These are phyloP conservation scores for Chytriomyces confervae DNA, from an alignment of 192 early-diverging fungal genomes.

Conservation along the genomic window DNA sequence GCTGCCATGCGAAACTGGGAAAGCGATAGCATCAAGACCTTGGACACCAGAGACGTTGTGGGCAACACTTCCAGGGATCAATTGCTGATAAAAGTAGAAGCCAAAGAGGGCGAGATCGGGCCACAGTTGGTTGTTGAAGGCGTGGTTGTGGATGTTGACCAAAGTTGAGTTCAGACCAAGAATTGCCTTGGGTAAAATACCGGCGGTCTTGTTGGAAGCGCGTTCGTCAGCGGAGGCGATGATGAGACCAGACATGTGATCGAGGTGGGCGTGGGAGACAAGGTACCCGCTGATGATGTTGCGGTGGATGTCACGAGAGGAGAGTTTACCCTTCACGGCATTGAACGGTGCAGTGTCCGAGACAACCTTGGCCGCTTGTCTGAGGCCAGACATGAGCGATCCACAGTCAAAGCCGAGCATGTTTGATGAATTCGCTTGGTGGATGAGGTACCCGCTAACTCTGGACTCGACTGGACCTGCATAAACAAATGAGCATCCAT, in stretches of 20 bases:
- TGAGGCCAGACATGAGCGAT: not conserved
- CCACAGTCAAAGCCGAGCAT: conserved; percentile 11
- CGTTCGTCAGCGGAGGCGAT: conserved; percentile 9
- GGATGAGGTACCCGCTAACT: conserved; percentile 4
- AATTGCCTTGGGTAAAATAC: conserved; percentile 3
- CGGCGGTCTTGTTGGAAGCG: not conserved
- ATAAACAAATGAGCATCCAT: no score
- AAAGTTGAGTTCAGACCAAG: conserved; percentile 3
- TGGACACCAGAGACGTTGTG: not conserved
- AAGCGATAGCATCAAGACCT: not conserved
- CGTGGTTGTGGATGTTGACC: not conserved
- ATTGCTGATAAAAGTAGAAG: not conserved
- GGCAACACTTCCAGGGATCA: not conserved
- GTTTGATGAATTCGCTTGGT: not conserved
- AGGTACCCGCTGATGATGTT: conserved; percentile 11
- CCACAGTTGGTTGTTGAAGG: conserved; percentile 30
- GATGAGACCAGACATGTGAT: conserved; percentile 22
- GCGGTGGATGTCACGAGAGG: not conserved
- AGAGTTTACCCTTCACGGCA: not conserved
- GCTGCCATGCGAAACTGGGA: conserved; percentile 15
- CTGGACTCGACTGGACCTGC: not conserved
- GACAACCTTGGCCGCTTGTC: not conserved
- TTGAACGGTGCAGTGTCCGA: no score
- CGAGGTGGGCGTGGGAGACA: conserved; percentile 31
- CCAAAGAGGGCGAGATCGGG: conserved; percentile 21